These are phyloP conservation scores for Corchorus capsularis DNA, from an alignment of 345 rosid species.

Conservation along the genomic window DNA sequence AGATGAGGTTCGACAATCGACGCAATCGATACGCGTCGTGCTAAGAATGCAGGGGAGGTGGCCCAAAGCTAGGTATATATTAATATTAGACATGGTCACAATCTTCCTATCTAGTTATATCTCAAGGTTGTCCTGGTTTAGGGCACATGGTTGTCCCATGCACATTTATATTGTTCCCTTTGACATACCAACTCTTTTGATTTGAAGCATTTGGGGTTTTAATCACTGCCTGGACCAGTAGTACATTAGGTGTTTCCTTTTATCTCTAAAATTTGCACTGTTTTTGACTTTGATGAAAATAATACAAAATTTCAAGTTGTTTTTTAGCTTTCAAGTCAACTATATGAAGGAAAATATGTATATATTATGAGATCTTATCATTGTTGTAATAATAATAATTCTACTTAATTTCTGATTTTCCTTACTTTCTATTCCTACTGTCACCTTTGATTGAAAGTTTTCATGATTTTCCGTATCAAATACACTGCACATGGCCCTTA, in stretches of 20 bases:
- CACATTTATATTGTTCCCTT: constrained; percentile 18
- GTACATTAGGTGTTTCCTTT: not conserved
- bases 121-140: constrained; percentile 9
- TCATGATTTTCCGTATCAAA: not conserved
- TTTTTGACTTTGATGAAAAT: constrained; percentile 13
- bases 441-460: not conserved
- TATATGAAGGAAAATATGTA: not conserved
- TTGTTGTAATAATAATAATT: not conserved
- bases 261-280: not conserved
- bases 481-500: not conserved
- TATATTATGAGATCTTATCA: not conserved
- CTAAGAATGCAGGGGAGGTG: not conserved
- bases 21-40: not conserved
- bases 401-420: not conserved
- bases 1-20: not conserved
- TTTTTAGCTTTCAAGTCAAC: constrained; percentile 18
- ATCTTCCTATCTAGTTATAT: not conserved
- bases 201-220: constrained; percentile 11
- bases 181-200: constrained; percentile 20
- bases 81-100: not conserved
- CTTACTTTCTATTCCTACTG: not conserved
- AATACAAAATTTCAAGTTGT: constrained; percentile 1
- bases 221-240: constrained; percentile 6
- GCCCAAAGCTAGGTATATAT: not conserved
- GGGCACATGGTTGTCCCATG: constrained; percentile 7